Percentiles rank a stretch among this genome's conserved stretches.
These are phyloP conservation scores for Auricularia sp. DNA, from an alignment of 768 basidiomycete genomes.

Conservation along the genomic window DNA sequence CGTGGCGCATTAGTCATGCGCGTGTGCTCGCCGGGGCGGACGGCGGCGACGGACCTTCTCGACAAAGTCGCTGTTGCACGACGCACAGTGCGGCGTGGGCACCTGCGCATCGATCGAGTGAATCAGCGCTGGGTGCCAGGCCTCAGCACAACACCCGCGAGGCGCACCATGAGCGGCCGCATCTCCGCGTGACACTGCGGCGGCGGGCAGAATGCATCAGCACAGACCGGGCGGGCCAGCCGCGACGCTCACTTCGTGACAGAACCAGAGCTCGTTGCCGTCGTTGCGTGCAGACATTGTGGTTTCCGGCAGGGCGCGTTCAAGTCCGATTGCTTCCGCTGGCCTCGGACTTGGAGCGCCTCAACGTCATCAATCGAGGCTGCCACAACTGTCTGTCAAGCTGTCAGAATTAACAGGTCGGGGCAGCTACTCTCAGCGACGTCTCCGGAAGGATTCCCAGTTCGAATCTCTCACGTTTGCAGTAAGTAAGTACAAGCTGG, in stretches of 20 bases:
- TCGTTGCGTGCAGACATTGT: background rate
- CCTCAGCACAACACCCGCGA: constrained; percentile 6
- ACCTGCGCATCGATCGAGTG: constrained; percentile 31
- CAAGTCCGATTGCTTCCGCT: too few species aligned
- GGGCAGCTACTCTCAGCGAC: too few species aligned
- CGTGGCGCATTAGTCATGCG: background rate
- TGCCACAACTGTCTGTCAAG: too few species aligned
- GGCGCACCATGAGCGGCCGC: constrained; percentile 70
- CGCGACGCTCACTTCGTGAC: constrained; percentile 4
- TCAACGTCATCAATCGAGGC: too few species aligned
- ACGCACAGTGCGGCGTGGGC: constrained; percentile 75
- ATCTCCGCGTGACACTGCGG: constrained; percentile 77
- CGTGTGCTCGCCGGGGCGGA: background rate
- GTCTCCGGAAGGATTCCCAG: too few species aligned
- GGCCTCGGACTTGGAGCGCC: too few species aligned
- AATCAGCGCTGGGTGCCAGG: constrained; percentile 10
- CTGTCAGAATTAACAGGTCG: too few species aligned
- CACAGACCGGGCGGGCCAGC: background rate
- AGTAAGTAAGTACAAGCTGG: too few species aligned
- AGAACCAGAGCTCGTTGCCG: constrained; percentile 4
- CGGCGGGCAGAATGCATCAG: background rate
- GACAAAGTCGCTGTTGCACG: constrained; percentile 72
- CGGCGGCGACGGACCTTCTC: constrained; percentile 41
- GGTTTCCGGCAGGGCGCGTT: background rate
- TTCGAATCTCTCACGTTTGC: too few species aligned